Conservation (phyloP, 805 yeast species). For the Sugiyamaella boreocaroliniensis region DNA sequence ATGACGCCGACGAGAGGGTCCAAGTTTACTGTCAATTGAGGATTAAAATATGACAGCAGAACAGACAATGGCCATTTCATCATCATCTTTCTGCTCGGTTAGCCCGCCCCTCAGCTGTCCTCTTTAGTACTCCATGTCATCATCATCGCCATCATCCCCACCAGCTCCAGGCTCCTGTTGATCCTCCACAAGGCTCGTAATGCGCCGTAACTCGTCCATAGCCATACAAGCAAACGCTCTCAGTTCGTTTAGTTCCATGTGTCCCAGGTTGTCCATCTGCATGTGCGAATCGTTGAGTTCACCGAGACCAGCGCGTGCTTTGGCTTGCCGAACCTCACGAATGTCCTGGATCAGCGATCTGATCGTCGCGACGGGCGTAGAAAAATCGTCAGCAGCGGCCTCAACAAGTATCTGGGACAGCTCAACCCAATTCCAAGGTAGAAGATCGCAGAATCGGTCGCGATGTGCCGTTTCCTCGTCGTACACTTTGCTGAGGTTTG, state of each 20-base stretch:
- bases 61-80: too few relatives aligned
- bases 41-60: too few relatives aligned
- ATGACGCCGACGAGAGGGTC: too few relatives aligned
- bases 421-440: conserved; percentile 91
- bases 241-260: conserved; percentile 81
- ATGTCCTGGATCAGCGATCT: conserved; percentile 72
- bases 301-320: conserved; percentile 71
- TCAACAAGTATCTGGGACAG: conserved; percentile 61
- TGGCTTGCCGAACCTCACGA: conserved; percentile 73
- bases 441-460: conserved; percentile 47
- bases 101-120: too few relatives aligned
- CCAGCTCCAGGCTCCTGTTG: background rate
- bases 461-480: conserved; percentile 59
- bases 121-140: background rate
- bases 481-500: conserved; percentile 47
- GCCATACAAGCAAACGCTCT: conserved; percentile 74
- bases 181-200: background rate
- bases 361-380: conserved; percentile 63
- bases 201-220: conserved; percentile 63
- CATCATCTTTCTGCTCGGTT: too few relatives aligned
- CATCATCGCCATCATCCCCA: background rate
- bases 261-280: conserved; percentile 72
- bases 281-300: conserved; percentile 77
- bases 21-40: too few relatives aligned
- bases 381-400: conserved; percentile 71